Percentiles rank a stretch among this genome's conserved stretches.
Evolutionary conservation across 495 filamentous ascomycete genomes (phyloP).

Genomic region (Hypoxylon trugodes): DNA sequence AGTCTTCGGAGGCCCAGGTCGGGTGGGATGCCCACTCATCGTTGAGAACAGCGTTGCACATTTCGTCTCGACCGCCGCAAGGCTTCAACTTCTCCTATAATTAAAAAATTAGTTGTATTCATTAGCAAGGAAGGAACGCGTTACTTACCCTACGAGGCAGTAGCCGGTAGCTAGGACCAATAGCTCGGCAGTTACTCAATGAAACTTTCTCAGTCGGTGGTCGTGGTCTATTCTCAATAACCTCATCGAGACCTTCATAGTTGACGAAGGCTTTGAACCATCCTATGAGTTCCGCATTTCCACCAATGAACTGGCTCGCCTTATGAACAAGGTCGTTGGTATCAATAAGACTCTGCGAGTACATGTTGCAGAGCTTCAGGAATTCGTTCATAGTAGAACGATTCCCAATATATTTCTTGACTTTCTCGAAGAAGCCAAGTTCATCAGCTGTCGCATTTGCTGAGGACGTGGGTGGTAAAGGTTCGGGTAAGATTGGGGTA

Average conservation of each 20-base stretch:
- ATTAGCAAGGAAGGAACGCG: background rate
- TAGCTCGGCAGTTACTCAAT: conserved; percentile 89
- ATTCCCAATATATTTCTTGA: conserved; percentile 95
- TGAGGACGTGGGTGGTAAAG: conserved; percentile 76
- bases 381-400: conserved; percentile 93
- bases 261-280: conserved; percentile 84
- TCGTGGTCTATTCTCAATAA: conserved; percentile 79
- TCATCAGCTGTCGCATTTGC: conserved; percentile 74
- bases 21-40: conserved; percentile 99
- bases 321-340: conserved; percentile 81
- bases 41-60: conserved; percentile 90
- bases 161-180: conserved; percentile 93
- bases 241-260: conserved; percentile 73
- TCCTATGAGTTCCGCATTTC: conserved; percentile 83
- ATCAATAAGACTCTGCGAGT: conserved; percentile 88
- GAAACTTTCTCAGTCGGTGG: conserved; percentile 79
- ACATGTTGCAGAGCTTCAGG: conserved; percentile 93
- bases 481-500: conserved; percentile 85
- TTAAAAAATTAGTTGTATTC: background rate
- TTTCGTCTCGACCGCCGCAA: conserved; percentile 92
- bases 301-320: conserved; percentile 84
- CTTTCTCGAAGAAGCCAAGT: conserved; percentile 91
- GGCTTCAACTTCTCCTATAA: conserved; percentile 77
- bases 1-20: conserved; percentile 98
- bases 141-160: conserved; percentile 77